Conservation (phyloP, 768 basidiomycete species). For the Tulasnella sp. region DNA sequence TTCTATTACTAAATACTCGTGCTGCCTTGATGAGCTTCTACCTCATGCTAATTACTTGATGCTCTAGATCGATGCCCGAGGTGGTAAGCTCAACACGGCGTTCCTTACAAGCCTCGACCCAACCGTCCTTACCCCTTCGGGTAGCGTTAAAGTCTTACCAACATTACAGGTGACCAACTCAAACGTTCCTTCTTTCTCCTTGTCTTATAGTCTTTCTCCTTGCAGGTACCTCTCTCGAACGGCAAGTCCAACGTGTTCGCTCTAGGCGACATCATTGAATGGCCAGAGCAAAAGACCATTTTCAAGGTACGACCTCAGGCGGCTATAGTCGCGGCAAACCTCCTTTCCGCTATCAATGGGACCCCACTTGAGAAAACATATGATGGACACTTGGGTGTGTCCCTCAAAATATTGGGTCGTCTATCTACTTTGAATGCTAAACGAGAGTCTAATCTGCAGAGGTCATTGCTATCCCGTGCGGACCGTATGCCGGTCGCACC, state of each 20-base stretch:
- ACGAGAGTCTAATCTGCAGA: background rate
- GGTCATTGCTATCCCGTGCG: background rate
- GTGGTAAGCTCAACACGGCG: slow-evolving; percentile 16
- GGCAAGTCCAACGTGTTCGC: slow-evolving; percentile 20
- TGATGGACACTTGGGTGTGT: background rate
- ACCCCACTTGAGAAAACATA: background rate
- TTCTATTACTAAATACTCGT: no score
- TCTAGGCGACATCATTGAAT: slow-evolving; percentile 20
- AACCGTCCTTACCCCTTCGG: background rate
- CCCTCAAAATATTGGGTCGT: background rate
- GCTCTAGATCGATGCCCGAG: slow-evolving; percentile 13
- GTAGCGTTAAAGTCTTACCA: slow-evolving; percentile 2
- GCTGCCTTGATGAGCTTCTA: background rate
- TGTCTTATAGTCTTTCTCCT: no score
- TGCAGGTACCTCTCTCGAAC: slow-evolving; percentile 7
- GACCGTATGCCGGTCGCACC: background rate
- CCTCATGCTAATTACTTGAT: background rate
- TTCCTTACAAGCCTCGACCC: slow-evolving; percentile 16
- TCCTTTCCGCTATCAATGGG: slow-evolving; percentile 8
- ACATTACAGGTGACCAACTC: slow-evolving; percentile 4
- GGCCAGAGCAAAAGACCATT: slow-evolving; percentile 20
- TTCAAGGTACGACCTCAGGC: slow-evolving; percentile 17
- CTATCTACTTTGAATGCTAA: background rate
- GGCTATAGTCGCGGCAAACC: slow-evolving; percentile 13
- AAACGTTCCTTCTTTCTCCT: background rate